Evolutionary conservation across 1,284 basidiomycete species (phyloP).

Genomic region (Ganoderma meredithae): DNA sequence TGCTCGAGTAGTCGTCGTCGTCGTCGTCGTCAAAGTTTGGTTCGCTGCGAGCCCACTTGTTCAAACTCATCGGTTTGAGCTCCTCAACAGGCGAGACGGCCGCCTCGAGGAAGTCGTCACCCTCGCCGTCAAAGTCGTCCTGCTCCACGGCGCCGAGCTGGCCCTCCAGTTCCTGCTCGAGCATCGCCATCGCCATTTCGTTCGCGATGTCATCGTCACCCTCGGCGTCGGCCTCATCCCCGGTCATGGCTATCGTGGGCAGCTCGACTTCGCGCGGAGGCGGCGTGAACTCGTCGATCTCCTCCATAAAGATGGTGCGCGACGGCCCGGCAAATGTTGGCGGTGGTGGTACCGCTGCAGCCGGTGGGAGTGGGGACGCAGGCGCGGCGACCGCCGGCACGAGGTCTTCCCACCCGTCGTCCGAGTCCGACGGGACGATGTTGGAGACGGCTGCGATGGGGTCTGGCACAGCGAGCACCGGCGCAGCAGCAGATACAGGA

Average conservation of each 20-base stretch:
- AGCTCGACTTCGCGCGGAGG: background rate
- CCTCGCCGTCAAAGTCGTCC: conserved; percentile 24
- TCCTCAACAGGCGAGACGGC: conserved; percentile 51
- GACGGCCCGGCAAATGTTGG: conserved; percentile 11
- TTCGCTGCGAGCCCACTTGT: conserved; percentile 50
- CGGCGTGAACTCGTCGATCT: conserved; percentile 34
- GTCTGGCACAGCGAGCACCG: conserved; percentile 29
- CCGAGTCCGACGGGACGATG: conserved; percentile 50
- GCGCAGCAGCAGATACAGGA: conserved; percentile 1
- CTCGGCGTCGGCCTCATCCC: conserved; percentile 45
- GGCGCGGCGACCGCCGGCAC: conserved; percentile 24
- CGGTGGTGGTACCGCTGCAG: conserved; percentile 3
- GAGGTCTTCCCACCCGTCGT: conserved; percentile 57
- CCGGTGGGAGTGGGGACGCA: conserved; percentile 18
- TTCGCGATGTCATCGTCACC: conserved; percentile 38
- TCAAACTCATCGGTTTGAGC: conserved; percentile 59
- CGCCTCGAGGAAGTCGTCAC: conserved; percentile 38
- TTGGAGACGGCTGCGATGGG: conserved; percentile 29
- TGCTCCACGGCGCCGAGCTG: conserved; percentile 45
- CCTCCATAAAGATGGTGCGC: conserved; percentile 38
- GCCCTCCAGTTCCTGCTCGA: conserved; percentile 56
- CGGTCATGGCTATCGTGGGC: background rate
- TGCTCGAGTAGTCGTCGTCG: conserved; percentile 65
- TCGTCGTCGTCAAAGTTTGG: conserved; percentile 50
- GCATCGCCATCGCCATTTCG: conserved; percentile 29